Evolutionary conservation across 768 basidiomycete species (phyloP).

Genomic region (Termitomyces sp.): DNA sequence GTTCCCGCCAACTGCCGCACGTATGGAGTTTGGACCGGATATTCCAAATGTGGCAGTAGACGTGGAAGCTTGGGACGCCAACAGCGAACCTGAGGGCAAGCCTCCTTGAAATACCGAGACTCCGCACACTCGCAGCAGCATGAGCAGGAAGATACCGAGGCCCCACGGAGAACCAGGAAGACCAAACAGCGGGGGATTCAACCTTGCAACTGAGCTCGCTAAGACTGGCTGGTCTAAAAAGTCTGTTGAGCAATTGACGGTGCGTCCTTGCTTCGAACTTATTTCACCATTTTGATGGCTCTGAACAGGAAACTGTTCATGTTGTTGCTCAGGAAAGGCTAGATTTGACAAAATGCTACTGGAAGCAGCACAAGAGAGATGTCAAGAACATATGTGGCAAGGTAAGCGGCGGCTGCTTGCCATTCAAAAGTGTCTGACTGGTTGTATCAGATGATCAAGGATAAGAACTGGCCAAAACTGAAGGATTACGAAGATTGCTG

Average conservation of each 20-base stretch:
- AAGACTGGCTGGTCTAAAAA: constrained; percentile 4
- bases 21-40: background rate
- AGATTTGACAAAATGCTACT: background rate
- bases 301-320: background rate
- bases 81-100: background rate
- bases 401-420: background rate
- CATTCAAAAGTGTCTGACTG: background rate
- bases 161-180: constrained; percentile 7
- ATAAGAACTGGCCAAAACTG: constrained; percentile 3
- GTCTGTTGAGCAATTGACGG: background rate
- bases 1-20: background rate
- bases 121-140: background rate
- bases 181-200: constrained; percentile 4
- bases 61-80: background rate
- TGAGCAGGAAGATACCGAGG: constrained; percentile 1
- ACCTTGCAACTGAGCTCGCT: background rate
- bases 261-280: too few species aligned
- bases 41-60: background rate
- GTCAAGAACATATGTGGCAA: background rate
- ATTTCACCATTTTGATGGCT: background rate
- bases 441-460: constrained; percentile 6
- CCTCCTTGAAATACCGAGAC: background rate
- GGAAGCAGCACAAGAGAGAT: background rate
- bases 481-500: background rate
- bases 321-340: background rate